phyloP scores from a whole-genome alignment of 1,284 basidiomycete species.

The Microbotryum lychnidis-dioicae region DNA sequence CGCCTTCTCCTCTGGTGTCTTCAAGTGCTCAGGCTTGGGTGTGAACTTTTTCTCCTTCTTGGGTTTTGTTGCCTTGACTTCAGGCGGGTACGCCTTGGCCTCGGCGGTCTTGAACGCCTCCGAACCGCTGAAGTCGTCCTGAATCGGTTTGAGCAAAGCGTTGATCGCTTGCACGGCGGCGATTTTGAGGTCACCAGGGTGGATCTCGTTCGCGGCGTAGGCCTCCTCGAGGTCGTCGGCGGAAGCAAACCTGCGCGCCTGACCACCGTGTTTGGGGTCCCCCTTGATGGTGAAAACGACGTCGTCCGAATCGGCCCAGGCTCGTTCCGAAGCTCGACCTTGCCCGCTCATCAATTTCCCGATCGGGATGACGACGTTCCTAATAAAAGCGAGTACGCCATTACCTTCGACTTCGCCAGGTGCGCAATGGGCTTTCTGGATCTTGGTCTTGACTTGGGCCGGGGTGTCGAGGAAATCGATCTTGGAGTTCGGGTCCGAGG shows the following conservation, averaged over 20 bases:
- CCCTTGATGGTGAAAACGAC: constrained; percentile 25
- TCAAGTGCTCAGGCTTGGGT: constrained; percentile 29
- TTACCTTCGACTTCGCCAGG: constrained; percentile 87
- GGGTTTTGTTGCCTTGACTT: constrained; percentile 39
- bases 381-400: constrained; percentile 80
- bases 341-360: constrained; percentile 52
- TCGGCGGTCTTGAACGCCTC: constrained; percentile 75
- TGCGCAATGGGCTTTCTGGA: constrained; percentile 87
- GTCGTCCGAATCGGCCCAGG: constrained; percentile 38
- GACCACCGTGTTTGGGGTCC: constrained; percentile 27
- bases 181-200: constrained; percentile 84
- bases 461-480: constrained; percentile 94
- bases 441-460: constrained; percentile 74
- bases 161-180: constrained; percentile 70
- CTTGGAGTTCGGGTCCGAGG: constrained; percentile 91
- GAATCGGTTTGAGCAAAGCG: constrained; percentile 72
- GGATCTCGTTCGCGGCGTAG: constrained; percentile 67
- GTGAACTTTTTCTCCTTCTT: constrained; percentile 31
- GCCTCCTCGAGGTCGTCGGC: constrained; percentile 66
- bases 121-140: constrained; percentile 58
- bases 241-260: constrained; percentile 41
- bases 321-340: constrained; percentile 33
- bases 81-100: constrained; percentile 74
- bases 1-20: constrained; percentile 27
- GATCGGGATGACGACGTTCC: constrained; percentile 84